Base-by-base conservation (phyloP, 2,329 filamentous ascomycete genomes). In the Exophiala alcalophila region DNA sequence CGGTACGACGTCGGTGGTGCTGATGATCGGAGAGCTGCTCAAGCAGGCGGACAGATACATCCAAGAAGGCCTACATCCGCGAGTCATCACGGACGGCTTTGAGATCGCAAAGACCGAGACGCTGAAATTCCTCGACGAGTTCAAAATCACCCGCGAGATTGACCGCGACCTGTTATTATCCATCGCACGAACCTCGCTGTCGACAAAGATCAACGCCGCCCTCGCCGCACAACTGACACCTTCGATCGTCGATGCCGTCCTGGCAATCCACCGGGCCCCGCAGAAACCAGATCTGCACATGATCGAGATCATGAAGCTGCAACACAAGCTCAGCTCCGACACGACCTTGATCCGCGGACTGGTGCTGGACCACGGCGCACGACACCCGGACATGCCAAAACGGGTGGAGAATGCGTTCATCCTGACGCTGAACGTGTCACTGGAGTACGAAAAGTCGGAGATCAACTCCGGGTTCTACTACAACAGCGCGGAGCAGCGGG, bases 261-360 rank as follows among this genome's bases (percentile, higher is more conserved):
- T 98, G 44, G 80, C 92, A 53, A 98, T 98, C 65, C 90, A 96
- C 73, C 78, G 89, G 65, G 74, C 86, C 12, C 87, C 87, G 18
- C 81, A 80, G 51, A 97, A 97, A 73, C 94, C 94, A 43, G 92
- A 98, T 69, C 70, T 98, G 61, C 91, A 97, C 74, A 98, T 98
- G 92, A 78, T 98, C 56, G 92, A 98, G 70, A 97, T 98, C 60
- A 98, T 98, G 92, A 97, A 94, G 66, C 97, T 98, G 91, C 92
- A 98, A 72, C 92, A 98, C 73, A 86, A 91, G 57, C 89, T 87
- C 38, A 90, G 91, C 46, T 87, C 92, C 21, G 92, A 98, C 67
- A 98, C 92, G 44, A 89, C 95, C 67, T 80, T 98, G 47, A 96
- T 98, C 66, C 82, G 86, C 54, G 92, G 92, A 47, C 76, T 98